phyloP scores from a whole-genome alignment of 257 asterid genomes.

The Fraxinus pennsylvanica region DNA sequence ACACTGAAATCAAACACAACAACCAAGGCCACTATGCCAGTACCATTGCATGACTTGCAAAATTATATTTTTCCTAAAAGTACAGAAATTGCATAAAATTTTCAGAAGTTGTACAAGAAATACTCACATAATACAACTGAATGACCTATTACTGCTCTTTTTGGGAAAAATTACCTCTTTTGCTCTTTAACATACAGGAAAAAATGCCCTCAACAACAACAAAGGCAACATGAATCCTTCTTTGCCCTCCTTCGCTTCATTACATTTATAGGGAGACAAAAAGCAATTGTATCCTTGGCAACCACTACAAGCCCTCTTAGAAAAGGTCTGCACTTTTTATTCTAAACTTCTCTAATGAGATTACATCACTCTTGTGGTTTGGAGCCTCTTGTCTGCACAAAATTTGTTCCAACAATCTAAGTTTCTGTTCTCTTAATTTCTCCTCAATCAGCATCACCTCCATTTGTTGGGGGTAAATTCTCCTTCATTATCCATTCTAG shows the following conservation, averaged over 20 bases:
- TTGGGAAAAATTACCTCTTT: neutral
- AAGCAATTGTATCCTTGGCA: neutral
- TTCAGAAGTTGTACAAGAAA: neutral
- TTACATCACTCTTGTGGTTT: neutral
- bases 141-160: neutral
- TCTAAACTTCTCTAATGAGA: neutral
- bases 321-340: too few species aligned
- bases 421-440: neutral
- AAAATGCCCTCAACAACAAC: neutral
- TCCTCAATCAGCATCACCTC: neutral
- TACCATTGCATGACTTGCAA: neutral
- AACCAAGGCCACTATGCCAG: neutral
- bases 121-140: neutral
- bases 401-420: neutral
- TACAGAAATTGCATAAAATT: too few species aligned
- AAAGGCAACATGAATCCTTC: neutral
- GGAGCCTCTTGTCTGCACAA: neutral
- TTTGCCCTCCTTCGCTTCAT: neutral
- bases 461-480: neutral
- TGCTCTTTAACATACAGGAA: neutral
- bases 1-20: neutral
- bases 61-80: too few species aligned
- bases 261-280: neutral
- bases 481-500: neutral
- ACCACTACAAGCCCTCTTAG: neutral